Conservation (phyloP, 768 basidiomycete species). For the Macrocybe gigantea region DNA sequence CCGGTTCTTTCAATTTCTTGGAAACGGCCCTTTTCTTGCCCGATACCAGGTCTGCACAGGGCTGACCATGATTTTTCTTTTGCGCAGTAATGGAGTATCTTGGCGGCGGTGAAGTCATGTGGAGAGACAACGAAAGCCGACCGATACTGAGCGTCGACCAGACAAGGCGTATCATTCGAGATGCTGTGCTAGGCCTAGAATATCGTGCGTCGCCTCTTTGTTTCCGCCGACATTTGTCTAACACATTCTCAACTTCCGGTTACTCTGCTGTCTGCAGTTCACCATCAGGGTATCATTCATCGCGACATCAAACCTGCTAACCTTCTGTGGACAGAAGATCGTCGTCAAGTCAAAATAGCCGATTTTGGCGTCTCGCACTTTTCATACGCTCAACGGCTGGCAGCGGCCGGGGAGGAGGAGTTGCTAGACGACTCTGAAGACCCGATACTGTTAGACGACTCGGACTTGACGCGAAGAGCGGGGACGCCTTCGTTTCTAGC, state of each 20-base stretch:
- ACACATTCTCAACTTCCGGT: too few relatives aligned
- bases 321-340: conserved; percentile 84
- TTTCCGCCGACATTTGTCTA: conserved; percentile 2
- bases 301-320: conserved; percentile 99
- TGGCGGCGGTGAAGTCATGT: conserved; percentile 91
- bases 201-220: conserved; percentile 62
- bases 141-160: conserved; percentile 84
- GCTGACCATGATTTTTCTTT: conserved; percentile 4
- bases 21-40: conserved; percentile 1
- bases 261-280: conserved; percentile 50
- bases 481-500: conserved; percentile 96
- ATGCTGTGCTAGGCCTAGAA: conserved; percentile 90
- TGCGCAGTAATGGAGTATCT: conserved; percentile 90
- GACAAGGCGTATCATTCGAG: conserved; percentile 82
- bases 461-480: conserved; percentile 83
- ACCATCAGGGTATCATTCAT: conserved; percentile 97
- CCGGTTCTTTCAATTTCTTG: not conserved
- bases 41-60: not conserved
- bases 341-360: conserved; percentile 89
- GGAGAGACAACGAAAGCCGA: conserved; percentile 57
- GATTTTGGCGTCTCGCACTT: conserved; percentile 99
- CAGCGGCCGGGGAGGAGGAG: conserved; percentile 48
- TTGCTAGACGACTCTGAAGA: conserved; percentile 43
- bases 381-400: conserved; percentile 80
- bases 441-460: conserved; percentile 73